A percentile compares a stretch with the other conserved stretches of the same genome.
Conservation (phyloP, 768 basidiomycete species). For the Podaxis sp. region DNA sequence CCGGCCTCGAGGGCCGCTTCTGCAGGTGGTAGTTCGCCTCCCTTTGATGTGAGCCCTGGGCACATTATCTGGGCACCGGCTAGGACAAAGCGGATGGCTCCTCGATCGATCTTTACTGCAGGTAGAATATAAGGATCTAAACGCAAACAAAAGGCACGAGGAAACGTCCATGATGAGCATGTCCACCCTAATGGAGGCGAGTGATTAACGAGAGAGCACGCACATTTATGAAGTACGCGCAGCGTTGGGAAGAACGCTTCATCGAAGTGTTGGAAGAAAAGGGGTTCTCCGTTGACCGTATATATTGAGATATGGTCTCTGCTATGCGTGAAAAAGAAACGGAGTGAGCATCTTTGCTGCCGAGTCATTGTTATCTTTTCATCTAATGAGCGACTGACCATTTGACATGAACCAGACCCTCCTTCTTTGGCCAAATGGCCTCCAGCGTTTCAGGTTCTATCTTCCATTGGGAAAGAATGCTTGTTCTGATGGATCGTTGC, state of each 20-base stretch:
- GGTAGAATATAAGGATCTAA: slow-evolving; percentile 91
- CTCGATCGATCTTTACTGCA: slow-evolving; percentile 87
- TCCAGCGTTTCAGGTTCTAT: slow-evolving; percentile 81
- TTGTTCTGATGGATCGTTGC: slow-evolving; percentile 82
- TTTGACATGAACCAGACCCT: slow-evolving; percentile 88
- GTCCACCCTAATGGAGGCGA: background rate
- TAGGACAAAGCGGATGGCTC: slow-evolving; percentile 96
- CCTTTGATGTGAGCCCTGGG: slow-evolving; percentile 91
- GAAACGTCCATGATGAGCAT: slow-evolving; percentile 12
- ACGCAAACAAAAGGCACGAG: slow-evolving; percentile 10
- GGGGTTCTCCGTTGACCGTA: slow-evolving; percentile 79
- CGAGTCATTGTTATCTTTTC: slow-evolving; percentile 14
- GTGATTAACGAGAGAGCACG: slow-evolving; percentile 21
- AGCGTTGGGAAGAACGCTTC: slow-evolving; percentile 90
- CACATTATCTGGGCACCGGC: slow-evolving; percentile 97
- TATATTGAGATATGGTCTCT: slow-evolving; percentile 96
- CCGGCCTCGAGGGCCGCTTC: slow-evolving; percentile 65
- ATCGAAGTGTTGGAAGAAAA: slow-evolving; percentile 97
- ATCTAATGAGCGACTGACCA: slow-evolving; percentile 57
- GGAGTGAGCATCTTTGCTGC: slow-evolving; percentile 10
- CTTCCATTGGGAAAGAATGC: slow-evolving; percentile 80
- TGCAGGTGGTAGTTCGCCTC: slow-evolving; percentile 81
- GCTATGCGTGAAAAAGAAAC: slow-evolving; percentile 45
- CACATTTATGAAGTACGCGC: slow-evolving; percentile 89
- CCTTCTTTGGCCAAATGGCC: slow-evolving; percentile 98